Conservation (phyloP, 139 green algal genomes). For the Penium margaritaceum region DNA sequence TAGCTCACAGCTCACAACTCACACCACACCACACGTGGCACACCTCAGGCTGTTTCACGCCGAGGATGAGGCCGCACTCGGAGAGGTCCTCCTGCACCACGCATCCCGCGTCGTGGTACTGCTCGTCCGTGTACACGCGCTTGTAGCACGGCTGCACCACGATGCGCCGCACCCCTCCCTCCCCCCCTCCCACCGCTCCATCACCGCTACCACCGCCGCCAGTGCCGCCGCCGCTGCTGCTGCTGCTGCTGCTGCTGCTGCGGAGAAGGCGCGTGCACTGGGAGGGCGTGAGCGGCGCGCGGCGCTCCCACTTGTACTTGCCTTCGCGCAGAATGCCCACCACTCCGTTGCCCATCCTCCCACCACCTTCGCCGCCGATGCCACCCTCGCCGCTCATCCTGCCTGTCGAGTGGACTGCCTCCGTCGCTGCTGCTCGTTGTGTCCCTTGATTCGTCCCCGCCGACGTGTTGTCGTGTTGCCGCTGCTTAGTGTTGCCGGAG, state of each 20-base stretch:
- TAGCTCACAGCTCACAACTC: not conserved
- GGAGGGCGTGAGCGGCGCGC: constrained; percentile 32
- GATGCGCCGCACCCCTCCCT: too few relatives aligned
- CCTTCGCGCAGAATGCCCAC: constrained; percentile 21
- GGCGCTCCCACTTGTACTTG: constrained; percentile 30
- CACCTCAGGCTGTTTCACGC: constrained; percentile 38
- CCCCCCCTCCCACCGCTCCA: too few relatives aligned
- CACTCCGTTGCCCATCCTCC: constrained; percentile 35
- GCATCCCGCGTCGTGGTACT: constrained; percentile 33
- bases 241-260: not conserved
- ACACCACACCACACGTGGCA: too few relatives aligned
- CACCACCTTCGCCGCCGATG: too few relatives aligned
- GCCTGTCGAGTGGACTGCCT: too few relatives aligned
- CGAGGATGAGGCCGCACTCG: constrained; percentile 28
- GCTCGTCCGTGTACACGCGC: constrained; percentile 22
- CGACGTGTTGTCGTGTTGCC: too few relatives aligned
- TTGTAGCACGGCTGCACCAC: constrained; percentile 34
- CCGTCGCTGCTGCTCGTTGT: too few relatives aligned
- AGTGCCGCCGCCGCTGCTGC: not conserved
- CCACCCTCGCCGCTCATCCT: too few relatives aligned
- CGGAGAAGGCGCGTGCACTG: constrained; percentile 30
- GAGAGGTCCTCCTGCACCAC: constrained; percentile 31
- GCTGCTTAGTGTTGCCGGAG: too few relatives aligned
- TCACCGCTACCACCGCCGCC: too few relatives aligned
- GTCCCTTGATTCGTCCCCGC: too few relatives aligned